Evolutionary conservation across 164 flowering plant species (phyloP), one percentile per base, ranked within the genome.

Genomic region (Kingdonia uniflora): DNA sequence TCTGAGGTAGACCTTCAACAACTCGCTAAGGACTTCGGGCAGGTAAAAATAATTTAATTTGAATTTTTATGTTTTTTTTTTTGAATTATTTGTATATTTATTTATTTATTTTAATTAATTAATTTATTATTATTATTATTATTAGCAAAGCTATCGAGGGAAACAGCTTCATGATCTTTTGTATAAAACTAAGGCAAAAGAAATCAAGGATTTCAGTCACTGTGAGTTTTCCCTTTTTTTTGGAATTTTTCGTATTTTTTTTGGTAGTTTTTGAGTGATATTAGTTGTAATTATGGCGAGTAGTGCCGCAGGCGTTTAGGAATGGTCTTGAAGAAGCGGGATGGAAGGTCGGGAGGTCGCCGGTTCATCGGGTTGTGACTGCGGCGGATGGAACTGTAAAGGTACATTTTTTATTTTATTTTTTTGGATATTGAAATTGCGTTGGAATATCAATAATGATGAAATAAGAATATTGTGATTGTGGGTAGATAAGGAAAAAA

Each of bases 301-400:
- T 56, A 94, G 99, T 89, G 73, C 99, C 99, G 38, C 80, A 69
- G 68, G 82, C 85, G 35, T 94, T 94, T 52, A 79, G 99, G 66
- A 78, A 68, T 64, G 77, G 70, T 40, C 83, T 94, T 54, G 65
- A 71, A 50, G 90, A 87, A 68, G 81, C 84, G 16, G 99, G 99
- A 51, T 94, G 95, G 95, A 81, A 54, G 55, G 82, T 94, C 8
- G 96, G 99, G 22, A 71, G 99, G 43, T 94, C 95, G 10, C 80
- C 88, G 0, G 56, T 94, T 52, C 82, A 79, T 57, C 72, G 45
- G 11, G 48, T 69, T 10, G 94, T 87, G 24, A 72, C 92, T 43
- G 92, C 97, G 16, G 77, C 92, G 65, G 97, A 94, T 80, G 99
- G 97, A 21, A 94, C 97, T 42, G 54, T 87, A 23, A 94, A 94